phyloP scores from a whole-genome alignment of 2,329 filamentous ascomycete genomes.

The Cladophialophora bantiana region DNA sequence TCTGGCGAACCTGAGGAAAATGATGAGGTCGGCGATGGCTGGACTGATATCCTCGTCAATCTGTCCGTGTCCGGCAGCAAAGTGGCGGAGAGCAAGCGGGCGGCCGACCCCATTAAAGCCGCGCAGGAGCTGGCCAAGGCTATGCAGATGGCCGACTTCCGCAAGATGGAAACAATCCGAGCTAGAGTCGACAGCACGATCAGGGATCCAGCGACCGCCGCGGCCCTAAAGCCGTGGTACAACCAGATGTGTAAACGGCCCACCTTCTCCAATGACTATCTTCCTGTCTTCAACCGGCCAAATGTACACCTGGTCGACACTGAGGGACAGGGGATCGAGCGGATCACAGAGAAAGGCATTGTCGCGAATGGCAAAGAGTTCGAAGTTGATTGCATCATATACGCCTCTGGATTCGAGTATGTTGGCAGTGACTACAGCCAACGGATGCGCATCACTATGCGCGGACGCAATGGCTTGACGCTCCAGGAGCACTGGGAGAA shows the following conservation, averaged over 20 bases:
- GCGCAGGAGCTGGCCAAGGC: constrained; percentile 16
- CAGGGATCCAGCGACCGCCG: constrained; percentile 58
- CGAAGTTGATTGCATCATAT: constrained; percentile 56
- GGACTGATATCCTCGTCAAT: constrained; percentile 29
- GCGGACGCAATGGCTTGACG: constrained; percentile 38
- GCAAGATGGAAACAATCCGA: constrained; percentile 49
- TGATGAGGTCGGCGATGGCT: constrained; percentile 43
- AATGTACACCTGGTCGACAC: constrained; percentile 69
- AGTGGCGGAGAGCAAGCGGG: not conserved
- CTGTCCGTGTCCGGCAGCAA: not conserved
- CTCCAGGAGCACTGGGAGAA: constrained; percentile 41
- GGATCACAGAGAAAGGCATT: constrained; percentile 56
- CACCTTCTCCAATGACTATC: constrained; percentile 66
- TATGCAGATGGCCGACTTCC: constrained; percentile 25
- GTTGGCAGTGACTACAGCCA: constrained; percentile 23
- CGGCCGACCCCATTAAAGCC: not conserved
- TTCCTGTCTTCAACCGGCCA: constrained; percentile 63
- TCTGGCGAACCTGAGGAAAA: constrained; percentile 25
- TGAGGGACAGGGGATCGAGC: constrained; percentile 59
- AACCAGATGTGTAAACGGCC: constrained; percentile 69
- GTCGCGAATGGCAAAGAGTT: constrained; percentile 58
- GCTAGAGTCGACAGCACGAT: constrained; percentile 58
- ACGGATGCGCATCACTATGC: constrained; percentile 38
- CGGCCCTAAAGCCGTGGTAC: constrained; percentile 62
- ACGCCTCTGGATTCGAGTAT: constrained; percentile 53